Base-by-base conservation (phyloP, 179 eudicot genomes). In the Actinidia chinensis region DNA sequence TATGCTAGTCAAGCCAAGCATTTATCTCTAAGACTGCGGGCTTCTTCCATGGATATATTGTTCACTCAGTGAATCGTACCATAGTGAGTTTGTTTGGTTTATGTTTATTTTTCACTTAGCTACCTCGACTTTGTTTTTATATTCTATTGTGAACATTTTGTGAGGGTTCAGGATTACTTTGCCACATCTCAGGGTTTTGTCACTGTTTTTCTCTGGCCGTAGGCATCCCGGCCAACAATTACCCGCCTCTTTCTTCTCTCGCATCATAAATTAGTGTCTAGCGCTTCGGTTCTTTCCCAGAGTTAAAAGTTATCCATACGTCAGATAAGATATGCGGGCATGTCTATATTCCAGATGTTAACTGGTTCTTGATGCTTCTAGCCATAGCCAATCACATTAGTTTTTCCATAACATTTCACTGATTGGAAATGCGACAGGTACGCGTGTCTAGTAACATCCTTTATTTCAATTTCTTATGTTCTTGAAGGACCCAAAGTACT, bases 1-100 rank as follows among this genome's bases (percentile, higher is more conserved):
- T 73, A 89, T 76, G 87, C 88, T 77, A 90, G 92, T 60, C 92
- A 89, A 83, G 87, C 90, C n/a, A n/a, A 47, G 90, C 92, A 36
- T 89, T 61, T 78, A 74, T 87, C 76, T 79, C 87, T 76, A 83
- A 83, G 56, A 22, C 56, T 81, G 36, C 80, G 73, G 14, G 8
- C 12, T 63, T 78, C 74, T 64, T 78, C 75, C n/a, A n/a, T n/a
- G n/a, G n/a, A n/a, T n/a, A n/a, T 79, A n/a, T 79, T 74, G 63
- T 81, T 36, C 84, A 88, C 83, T 82, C 78, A 83, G 86, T 71
- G 87, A 84, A 83, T 83, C 83, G 75, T 85, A 43, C 80, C 88
- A 74, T 40, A 77, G 86, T 85, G 83, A 80, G 85, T 81, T 17
- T 12, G n/a, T 25, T 64, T 52, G 47, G 13, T 25, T 78, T 54